phyloP scores from a whole-genome alignment of 495 filamentous ascomycete species.

The Lasiosphaeris hirsuta region DNA sequence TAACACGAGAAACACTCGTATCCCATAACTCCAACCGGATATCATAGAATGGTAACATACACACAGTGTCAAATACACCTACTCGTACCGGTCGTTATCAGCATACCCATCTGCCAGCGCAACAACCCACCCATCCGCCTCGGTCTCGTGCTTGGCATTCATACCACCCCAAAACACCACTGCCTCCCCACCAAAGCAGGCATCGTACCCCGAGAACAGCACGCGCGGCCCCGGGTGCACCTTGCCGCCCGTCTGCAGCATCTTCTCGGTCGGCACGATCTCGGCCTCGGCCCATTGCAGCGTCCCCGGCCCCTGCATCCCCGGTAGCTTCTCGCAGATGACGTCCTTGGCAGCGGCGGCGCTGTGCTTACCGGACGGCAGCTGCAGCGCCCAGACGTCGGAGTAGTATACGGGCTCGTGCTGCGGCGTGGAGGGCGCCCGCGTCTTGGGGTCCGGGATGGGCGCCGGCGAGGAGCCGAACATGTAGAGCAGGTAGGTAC shows the following conservation, averaged over 20 bases:
- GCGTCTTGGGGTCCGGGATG: slow-evolving; percentile 8
- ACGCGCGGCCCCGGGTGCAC: slow-evolving; percentile 51
- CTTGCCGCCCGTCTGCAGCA: slow-evolving; percentile 37
- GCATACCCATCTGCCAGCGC: slow-evolving; percentile 33
- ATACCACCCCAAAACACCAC: slow-evolving; percentile 53
- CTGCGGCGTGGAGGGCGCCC: background rate
- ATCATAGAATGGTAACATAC: no score
- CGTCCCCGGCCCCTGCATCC: slow-evolving; percentile 34
- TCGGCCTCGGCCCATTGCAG: slow-evolving; percentile 49
- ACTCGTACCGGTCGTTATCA: slow-evolving; percentile 27
- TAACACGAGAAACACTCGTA: no score
- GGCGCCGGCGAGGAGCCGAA: slow-evolving; percentile 30
- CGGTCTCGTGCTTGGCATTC: slow-evolving; percentile 45
- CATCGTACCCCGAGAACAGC: slow-evolving; percentile 41
- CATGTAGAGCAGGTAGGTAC: slow-evolving; percentile 52
- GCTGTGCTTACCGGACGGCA: slow-evolving; percentile 42
- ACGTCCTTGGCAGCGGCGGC: slow-evolving; percentile 51
- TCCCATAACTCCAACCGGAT: no score
- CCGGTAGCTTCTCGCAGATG: slow-evolving; percentile 38
- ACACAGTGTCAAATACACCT: background rate
- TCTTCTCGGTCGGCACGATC: slow-evolving; percentile 41
- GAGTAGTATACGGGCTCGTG: slow-evolving; percentile 24
- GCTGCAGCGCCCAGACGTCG: slow-evolving; percentile 53
- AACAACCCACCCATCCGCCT: slow-evolving; percentile 54
- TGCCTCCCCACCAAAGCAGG: slow-evolving; percentile 38